phyloP scores from a whole-genome alignment of 75 land plant genomes.

The Selaginella moellendorffii region DNA sequence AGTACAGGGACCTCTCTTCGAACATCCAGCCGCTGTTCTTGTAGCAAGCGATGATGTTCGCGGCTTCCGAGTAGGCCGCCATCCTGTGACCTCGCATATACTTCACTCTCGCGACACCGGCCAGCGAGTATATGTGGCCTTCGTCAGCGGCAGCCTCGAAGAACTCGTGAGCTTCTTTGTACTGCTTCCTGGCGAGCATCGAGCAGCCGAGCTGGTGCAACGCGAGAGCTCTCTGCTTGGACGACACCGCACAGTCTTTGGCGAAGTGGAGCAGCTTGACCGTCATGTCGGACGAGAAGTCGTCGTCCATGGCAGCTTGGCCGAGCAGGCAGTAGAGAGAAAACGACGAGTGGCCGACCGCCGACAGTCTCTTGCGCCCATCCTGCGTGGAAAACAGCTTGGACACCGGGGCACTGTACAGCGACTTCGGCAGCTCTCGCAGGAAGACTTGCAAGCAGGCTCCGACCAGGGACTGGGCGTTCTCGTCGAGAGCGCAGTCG shows the following conservation, averaged over 20 bases:
- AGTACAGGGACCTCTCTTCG: conserved; percentile 4
- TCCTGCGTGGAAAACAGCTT: background rate
- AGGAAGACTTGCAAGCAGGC: background rate
- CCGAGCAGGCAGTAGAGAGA: background rate
- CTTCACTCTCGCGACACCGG: conserved; percentile 1
- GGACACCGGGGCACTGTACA: background rate
- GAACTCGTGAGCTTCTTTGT: conserved; percentile 37
- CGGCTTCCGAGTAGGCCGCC: background rate
- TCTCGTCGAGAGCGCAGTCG: conserved; percentile 5
- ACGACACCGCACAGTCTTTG: background rate
- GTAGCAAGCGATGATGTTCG: background rate
- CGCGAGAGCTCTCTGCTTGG: conserved; percentile 26
- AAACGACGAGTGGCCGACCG: conserved; percentile 1
- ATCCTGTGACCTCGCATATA: background rate
- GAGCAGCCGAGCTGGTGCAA: conserved; percentile 84
- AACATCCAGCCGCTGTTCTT: conserved; percentile 5
- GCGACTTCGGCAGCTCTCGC: background rate
- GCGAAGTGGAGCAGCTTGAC: background rate
- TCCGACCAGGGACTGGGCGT: background rate
- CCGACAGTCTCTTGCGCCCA: background rate
- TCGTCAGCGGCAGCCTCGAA: background rate
- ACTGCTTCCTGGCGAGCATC: conserved; percentile 69
- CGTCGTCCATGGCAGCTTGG: background rate
- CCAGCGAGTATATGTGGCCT: conserved; percentile 1
- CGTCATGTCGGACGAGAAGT: background rate